Evolutionary conservation across 768 basidiomycete species (phyloP).

Genomic region (Trametopsis cervina): DNA sequence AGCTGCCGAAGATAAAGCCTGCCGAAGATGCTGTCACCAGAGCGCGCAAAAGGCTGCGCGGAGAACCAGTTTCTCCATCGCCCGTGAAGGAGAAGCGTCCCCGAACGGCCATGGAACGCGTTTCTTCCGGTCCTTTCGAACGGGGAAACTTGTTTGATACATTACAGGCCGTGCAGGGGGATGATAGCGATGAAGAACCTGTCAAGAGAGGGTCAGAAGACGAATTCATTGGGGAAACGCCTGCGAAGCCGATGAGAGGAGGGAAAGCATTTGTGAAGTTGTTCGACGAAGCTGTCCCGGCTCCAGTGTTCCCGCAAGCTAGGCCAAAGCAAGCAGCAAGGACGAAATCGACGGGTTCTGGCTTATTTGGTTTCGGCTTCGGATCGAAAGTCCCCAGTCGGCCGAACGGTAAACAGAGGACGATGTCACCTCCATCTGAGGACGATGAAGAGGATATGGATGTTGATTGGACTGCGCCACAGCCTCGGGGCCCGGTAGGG

Average conservation of each 20-base stretch:
- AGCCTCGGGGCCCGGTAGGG: too few species aligned
- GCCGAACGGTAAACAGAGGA: slow-evolving; percentile 12
- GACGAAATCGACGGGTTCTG: slow-evolving; percentile 1
- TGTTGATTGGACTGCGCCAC: too few species aligned
- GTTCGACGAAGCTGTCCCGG: slow-evolving; percentile 42
- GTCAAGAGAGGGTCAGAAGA: slow-evolving; percentile 18
- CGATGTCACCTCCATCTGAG: slow-evolving; percentile 16
- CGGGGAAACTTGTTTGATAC: not conserved
- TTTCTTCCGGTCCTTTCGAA: not conserved
- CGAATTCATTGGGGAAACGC: slow-evolving; percentile 65
- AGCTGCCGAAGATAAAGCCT: not conserved
- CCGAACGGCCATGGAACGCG: slow-evolving; percentile 38
- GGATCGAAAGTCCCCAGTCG: not conserved
- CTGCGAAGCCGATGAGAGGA: slow-evolving; percentile 51
- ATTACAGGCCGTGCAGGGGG: not conserved
- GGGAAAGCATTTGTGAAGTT: slow-evolving; percentile 60
- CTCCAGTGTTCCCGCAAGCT: not conserved
- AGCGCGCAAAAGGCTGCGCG: slow-evolving; percentile 75
- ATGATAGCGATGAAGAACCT: slow-evolving; percentile 27
- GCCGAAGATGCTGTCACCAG: slow-evolving; percentile 43
- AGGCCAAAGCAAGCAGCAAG: not conserved
- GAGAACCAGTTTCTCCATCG: slow-evolving; percentile 79
- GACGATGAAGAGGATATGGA: slow-evolving; percentile 17
- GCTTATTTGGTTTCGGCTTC: slow-evolving; percentile 6
- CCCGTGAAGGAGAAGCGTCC: slow-evolving; percentile 71